Evolutionary conservation across 2,329 filamentous ascomycete species (phyloP).

Genomic region (Diaporthe ampelina): DNA sequence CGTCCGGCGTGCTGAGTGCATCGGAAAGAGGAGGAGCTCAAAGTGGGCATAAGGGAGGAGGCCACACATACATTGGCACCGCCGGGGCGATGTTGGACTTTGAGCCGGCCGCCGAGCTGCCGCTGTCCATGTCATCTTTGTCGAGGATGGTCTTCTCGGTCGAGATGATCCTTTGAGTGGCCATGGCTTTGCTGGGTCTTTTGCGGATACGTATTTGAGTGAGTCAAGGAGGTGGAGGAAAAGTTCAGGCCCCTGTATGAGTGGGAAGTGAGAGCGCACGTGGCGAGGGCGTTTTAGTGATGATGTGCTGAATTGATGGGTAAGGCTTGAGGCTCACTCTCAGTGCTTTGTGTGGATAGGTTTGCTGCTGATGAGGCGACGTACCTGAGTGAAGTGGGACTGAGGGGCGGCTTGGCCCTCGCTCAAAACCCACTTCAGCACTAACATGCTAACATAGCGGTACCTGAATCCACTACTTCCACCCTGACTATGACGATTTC

Average conservation of each 20-base stretch:
- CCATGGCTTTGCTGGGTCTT: conserved; percentile 62
- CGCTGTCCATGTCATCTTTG: conserved; percentile 63
- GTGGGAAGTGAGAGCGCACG: not conserved
- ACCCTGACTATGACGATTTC: not conserved
- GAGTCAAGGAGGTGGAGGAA: no score
- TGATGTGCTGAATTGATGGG: not conserved
- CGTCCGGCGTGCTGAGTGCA: not conserved
- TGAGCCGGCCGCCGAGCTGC: conserved; percentile 58
- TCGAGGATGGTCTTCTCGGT: conserved; percentile 77
- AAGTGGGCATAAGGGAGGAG: conserved; percentile 8
- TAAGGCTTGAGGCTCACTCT: not conserved
- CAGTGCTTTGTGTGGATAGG: not conserved
- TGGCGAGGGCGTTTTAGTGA: not conserved
- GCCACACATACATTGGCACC: conserved; percentile 79
- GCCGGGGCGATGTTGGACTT: conserved; percentile 85
- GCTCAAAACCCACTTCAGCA: conserved; percentile 2
- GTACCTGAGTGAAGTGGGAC: not conserved
- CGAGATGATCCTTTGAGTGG: conserved; percentile 76
- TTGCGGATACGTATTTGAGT: not conserved
- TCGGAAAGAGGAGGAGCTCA: conserved; percentile 27
- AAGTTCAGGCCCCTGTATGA: no score
- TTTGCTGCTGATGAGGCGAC: conserved; percentile 23
- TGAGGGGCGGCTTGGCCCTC: not conserved
- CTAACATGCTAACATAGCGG: not conserved
- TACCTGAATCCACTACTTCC: not conserved